Evolutionary conservation across 805 yeast species (phyloP), one percentile per base, ranked within the genome.

Genomic region (Kodamaea restingae): DNA sequence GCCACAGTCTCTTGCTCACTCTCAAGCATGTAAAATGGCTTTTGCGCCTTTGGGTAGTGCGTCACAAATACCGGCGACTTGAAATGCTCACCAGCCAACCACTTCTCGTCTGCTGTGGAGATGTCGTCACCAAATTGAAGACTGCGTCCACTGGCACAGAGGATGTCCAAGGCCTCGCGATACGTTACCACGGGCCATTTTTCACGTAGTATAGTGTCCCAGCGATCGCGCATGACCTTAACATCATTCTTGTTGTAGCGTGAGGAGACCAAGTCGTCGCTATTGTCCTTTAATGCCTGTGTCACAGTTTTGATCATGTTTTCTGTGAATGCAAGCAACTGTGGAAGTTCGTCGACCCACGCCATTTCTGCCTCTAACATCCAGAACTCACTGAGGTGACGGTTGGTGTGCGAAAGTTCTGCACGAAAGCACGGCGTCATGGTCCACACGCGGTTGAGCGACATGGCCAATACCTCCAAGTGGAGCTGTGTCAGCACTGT

Each of bases 341-440:
- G 83, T 3, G 56, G 54, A 5, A 90, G 73, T 10, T 67, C 60
- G 4, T 70, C 68, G 2, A 84, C 61, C 58, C 84, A 85, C 7
- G 87, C 80, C 15, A 88, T 60, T 56, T 93, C 99, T 0, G 88
- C 95, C 60, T 93, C 99, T 2, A 93, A 62, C 97, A 93, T 90
- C 97, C 97, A 93, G 59, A 93, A 93, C 60, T 93, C 99, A 43
- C 91, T 76, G 42, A 93, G 62, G 58, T 93, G 99, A 37, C 98
- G 72, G 51, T 80, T 85, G 0, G 99, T 93, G 54, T 88, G 90
- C 41, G 95, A 84, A 36, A 75, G 75, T 54, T 93, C 99, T 0
- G 98, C 98, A 46, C 99, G 70, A 57, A 93, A 93, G 42, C 96
- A 87, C 1, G 98, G 98, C 0, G 88, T 71, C 17, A 91, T 54